Evolutionary conservation across 2,329 filamentous ascomycete species (phyloP), one percentile per base, ranked within the genome.

Genomic region (Nannizziopsis barbatae): DNA sequence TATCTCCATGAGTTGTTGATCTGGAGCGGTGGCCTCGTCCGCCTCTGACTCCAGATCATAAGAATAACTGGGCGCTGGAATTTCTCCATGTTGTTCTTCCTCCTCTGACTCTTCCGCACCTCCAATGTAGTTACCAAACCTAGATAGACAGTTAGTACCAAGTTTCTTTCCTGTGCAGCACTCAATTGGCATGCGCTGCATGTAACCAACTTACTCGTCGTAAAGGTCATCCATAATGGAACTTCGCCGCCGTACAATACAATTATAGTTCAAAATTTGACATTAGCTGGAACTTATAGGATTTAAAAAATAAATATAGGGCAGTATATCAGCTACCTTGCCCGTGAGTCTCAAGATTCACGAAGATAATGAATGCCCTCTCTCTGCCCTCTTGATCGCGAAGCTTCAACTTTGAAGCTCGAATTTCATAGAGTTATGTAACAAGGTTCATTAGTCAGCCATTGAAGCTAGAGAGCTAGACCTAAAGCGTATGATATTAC

Each of bases 91-190:
- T 61, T 79, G 79, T 63, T 87, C 80, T 59, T 86, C 90, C 61
- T 89, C 90, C 62, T 95, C 89, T 50, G 86, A 92, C 65, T 84
- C 84, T 65, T 81, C 83, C 61, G 86, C 86, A 69, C 95, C 92
- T 63, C 92, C 92, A 64, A 96, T 95, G 70, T 92, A 96, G 73
- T 96, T 96, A 62, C 90, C 90, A 71, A 96, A 96, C 75, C 87
- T 93, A 57, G 38, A 31, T 32, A 49, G 2, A 14, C n/a, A 3
- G 18, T 47, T 40, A 47, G 22, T 7, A 27, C 22, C 22, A 7
- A 27, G 7, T 27, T 27, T 27, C 22, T 7, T 4, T 27, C 7
- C 22, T 27, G 14, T 15, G 11, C 12, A 12, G 32, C 22, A 6
- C 7, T n/a, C 20, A 2, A 22, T 31, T n/a, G n/a, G 15, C 4